phyloP scores from a whole-genome alignment of 345 rosid genomes.

The Anastatica hierochuntica region DNA sequence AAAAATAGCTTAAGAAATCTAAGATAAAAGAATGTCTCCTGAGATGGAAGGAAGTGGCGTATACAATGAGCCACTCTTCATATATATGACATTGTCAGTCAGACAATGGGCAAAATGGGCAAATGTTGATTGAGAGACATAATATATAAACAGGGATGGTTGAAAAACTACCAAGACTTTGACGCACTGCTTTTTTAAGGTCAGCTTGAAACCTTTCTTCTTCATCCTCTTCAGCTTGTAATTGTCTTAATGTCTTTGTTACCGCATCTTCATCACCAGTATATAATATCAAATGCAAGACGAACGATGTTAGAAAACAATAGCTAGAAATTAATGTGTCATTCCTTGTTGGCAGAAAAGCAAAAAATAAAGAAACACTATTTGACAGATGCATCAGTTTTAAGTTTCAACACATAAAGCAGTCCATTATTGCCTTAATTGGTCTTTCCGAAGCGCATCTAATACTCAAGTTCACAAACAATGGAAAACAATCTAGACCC shows the following conservation, averaged over 20 bases:
- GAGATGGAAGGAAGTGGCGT: neutral
- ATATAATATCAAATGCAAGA: conserved; percentile 20
- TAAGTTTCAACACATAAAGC: neutral
- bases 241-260: conserved; percentile 62
- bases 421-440: neutral
- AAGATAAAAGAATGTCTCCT: neutral
- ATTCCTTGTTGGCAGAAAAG: neutral
- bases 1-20: neutral
- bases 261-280: conserved; percentile 33
- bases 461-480: neutral
- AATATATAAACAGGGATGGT: conserved; percentile 5
- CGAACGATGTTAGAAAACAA: neutral
- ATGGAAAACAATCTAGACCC: neutral
- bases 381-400: neutral
- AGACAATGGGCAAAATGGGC: neutral
- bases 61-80: neutral
- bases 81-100: neutral
- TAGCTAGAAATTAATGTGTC: neutral
- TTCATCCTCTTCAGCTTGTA: conserved; percentile 74
- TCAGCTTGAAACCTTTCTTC: conserved; percentile 97
- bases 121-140: neutral
- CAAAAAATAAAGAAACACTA: neutral
- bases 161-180: conserved; percentile 68
- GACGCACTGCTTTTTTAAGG: conserved; percentile 65
- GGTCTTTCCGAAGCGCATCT: neutral